Evolutionary conservation across 2,329 filamentous ascomycete species (phyloP), one percentile per base, ranked within the genome.

Genomic region (Colletotrichum shisoi): DNA sequence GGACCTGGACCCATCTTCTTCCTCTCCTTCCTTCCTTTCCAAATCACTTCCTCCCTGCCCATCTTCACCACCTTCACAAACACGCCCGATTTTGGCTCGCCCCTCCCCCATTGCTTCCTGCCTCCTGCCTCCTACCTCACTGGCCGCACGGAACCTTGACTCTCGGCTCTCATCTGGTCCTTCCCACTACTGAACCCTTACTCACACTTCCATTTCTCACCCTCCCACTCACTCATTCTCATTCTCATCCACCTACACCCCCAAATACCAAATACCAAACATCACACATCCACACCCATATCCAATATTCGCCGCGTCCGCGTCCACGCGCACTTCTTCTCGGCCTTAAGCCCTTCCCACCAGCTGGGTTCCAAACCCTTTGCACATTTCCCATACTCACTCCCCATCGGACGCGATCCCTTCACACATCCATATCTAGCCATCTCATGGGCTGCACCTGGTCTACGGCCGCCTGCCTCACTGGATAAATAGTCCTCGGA

Each of bases 1-100:
- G 54, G 64, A 53, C 46, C 64, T 56, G 52, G 63, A 51, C 54
- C 64, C 61, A 39, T 67, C 57, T 52, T 67, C 63, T 44, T 67
- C 65, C 63, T 62, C 62, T 67, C 66, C 66, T 68, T 67, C 57
- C 66, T 61, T 67, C 68, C 62, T 61, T 51, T 64, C 65, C 69
- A 69, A 63, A 65, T 65, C 60, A 56, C 61, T 65, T 62, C 69
- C 64, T 70, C 62, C 60, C 63, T 70, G 61, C 52, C 62, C 61
- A 67, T 62, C 66, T 57, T 70, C 57, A 65, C 69, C 64, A 69
- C 64, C 62, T 67, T 61, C 57, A 59, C 60, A 69, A 66, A 70
- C 66, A 49, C 61, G 48, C 48, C 54, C 64, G 57, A 58, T 67
- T 42, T 37, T 51, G 52, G 46, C 60, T 57, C 42, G 53, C 27